These are phyloP conservation scores for Taphrina flavorubra DNA, from an alignment of 1,139 yeast species.

Conservation along the genomic window DNA sequence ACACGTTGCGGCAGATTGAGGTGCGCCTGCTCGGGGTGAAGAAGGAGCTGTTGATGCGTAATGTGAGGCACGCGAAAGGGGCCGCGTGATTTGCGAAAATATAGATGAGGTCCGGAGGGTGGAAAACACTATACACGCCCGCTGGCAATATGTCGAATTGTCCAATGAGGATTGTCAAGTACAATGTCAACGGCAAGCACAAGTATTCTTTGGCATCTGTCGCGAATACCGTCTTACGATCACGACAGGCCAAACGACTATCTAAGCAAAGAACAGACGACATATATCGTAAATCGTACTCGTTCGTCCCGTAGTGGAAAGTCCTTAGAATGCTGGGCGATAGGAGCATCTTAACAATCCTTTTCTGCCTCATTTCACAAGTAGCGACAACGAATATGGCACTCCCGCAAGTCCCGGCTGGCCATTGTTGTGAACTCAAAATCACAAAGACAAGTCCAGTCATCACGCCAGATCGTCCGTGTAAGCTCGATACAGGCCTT, in stretches of 20 bases:
- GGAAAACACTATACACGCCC: neutral
- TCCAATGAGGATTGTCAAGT: too few species aligned
- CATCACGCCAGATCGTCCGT: neutral
- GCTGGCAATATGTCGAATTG: too few species aligned
- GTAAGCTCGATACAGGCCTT: neutral
- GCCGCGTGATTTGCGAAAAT: too few species aligned
- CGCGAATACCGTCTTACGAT: too few species aligned
- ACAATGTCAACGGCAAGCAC: too few species aligned
- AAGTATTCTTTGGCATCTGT: too few species aligned
- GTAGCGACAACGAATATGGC: neutral
- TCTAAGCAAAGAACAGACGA: too few species aligned
- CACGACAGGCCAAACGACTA: too few species aligned
- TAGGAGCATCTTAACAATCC: neutral
- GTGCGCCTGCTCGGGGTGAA: conserved; percentile 14
- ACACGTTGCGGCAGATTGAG: conserved; percentile 12
- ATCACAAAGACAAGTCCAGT: neutral
- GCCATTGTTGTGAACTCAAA: neutral
- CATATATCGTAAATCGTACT: too few species aligned
- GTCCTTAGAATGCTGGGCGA: too few species aligned
- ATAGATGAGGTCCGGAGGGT: too few species aligned
- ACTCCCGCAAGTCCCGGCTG: neutral
- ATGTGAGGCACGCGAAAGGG: neutral
- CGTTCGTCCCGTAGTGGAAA: too few species aligned
- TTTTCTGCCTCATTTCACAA: neutral
- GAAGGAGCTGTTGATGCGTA: conserved; percentile 23